Percentiles rank a stretch among this genome's conserved stretches.
Evolutionary conservation across 192 early-diverging fungal genomes (phyloP).

Genomic region (Coemansia sp.): DNA sequence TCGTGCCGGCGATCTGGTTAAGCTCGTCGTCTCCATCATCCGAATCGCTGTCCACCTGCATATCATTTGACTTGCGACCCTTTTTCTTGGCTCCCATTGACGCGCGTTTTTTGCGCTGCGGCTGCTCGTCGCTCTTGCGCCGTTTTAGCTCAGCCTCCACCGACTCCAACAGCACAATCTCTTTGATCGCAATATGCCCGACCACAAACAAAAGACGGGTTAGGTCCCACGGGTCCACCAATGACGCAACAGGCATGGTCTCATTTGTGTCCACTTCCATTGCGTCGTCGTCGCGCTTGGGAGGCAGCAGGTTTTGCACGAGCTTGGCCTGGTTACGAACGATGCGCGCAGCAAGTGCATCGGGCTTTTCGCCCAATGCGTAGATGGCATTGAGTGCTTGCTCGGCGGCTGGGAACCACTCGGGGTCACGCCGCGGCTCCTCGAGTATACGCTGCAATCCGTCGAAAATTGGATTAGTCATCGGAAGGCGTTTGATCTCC

Average conservation of each 20-base stretch:
- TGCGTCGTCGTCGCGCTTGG: constrained; percentile 10
- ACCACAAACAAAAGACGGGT: constrained; percentile 87
- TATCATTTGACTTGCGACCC: constrained; percentile 11
- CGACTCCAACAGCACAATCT: constrained; percentile 92
- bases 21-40: constrained; percentile 75
- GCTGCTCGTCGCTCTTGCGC: constrained; percentile 56
- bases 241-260: not conserved
- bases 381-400: constrained; percentile 95
- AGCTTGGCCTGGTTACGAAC: constrained; percentile 65
- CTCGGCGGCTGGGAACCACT: constrained; percentile 90
- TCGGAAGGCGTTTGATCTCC: constrained; percentile 55
- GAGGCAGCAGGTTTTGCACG: constrained; percentile 59
- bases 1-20: constrained; percentile 87
- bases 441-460: constrained; percentile 55
- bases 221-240: constrained; percentile 69
- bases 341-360: constrained; percentile 73
- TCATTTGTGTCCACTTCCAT: constrained; percentile 30
- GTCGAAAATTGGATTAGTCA: constrained; percentile 61
- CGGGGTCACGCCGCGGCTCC: constrained; percentile 31
- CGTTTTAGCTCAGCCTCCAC: constrained; percentile 94
- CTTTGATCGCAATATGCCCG: constrained; percentile 94
- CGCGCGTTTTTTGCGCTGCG: constrained; percentile 41
- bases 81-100: constrained; percentile 25
- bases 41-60: constrained; percentile 27
- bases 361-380: constrained; percentile 86